Evolutionary conservation across 2,329 filamentous ascomycete genomes (phyloP), one percentile per base, ranked within the genome.

Genomic region (Colletotrichum chlorophyti): DNA sequence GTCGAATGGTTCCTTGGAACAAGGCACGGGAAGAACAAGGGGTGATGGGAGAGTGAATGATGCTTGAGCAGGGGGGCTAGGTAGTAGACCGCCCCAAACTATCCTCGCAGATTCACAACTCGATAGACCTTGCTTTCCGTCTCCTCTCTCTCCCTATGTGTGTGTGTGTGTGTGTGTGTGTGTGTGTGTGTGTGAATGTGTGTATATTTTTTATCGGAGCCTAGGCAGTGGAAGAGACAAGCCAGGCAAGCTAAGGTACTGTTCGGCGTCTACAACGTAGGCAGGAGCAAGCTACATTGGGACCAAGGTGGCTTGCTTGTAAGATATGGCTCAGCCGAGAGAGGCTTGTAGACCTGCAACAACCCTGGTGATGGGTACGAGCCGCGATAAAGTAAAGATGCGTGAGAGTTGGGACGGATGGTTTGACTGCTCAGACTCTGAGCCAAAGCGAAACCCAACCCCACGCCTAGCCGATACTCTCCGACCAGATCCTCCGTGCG

Each of bases 1-100:
- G 37, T 34, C 32, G 43, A 40, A 54, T 26, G 24, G 24, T 42
- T 54, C 51, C 51, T 59, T 49, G 51, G 42, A 55, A 43, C 31
- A 48, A 47, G 50, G 37, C 48, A 48, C 38, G 24, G 54, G 34
- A 32, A 38, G 31, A 35, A 42, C 50, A 49, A 38, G 37, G 29
- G 37, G 43, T 29, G 55, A 42, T 19, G 27, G 35, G 34, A 49
- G 27, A 41, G 34, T 40, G 15, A 35, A 49, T 19, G 29, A 43
- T 24, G 37, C 48, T 42, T 42, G 37, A 32, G 51, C 55, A 59
- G 43, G 55, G 55, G 51, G 34, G 55, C 49, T 59, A 55, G 55
- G 51, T 51, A 38, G 32, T 45, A 59, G 55, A 59, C 51, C 55
- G 55, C 55, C 55, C 55, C 37, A 51, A 59, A 54, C 55, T 55